A percentile compares a stretch with the other conserved stretches of the same genome.
phyloP scores from a whole-genome alignment of 306 rosid species.

The Amphicarpaea edgeworthii region DNA sequence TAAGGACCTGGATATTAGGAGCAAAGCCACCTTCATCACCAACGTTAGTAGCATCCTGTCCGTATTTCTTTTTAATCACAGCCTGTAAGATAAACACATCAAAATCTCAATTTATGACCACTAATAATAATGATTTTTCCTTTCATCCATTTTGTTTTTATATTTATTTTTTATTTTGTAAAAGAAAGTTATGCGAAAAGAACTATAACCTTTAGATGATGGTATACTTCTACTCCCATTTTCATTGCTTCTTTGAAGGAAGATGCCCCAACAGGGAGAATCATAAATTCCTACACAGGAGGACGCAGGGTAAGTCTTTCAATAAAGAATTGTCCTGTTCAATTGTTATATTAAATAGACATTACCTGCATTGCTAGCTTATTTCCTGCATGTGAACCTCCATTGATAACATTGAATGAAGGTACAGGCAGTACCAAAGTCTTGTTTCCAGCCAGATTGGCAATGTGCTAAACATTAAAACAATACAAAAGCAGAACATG shows the following conservation, averaged over 20 bases:
- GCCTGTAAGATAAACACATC: conserved; percentile 54
- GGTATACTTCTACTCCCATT: conserved; percentile 99
- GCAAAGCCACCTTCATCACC: conserved; percentile 99
- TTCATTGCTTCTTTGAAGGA: conserved; percentile 99
- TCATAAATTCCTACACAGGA: conserved; percentile 89
- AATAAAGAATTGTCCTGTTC: background rate
- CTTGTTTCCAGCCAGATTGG: conserved; percentile 95
- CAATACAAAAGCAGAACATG: conserved; percentile 35
- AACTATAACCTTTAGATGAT: conserved; percentile 73
- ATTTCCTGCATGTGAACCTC: conserved; percentile 99
- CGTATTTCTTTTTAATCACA: conserved; percentile 97
- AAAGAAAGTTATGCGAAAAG: background rate
- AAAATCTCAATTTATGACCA: conserved; percentile 19
- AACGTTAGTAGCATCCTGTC: conserved; percentile 97
- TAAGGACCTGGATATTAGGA: conserved; percentile 91
- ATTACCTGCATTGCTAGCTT: conserved; percentile 97
- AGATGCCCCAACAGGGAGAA: conserved; percentile 94
- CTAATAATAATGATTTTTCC: background rate
- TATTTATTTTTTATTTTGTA: background rate
- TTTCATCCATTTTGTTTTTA: background rate
- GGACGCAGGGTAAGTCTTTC: conserved; percentile 1
- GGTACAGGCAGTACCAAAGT: conserved; percentile 92
- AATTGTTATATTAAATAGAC: background rate
- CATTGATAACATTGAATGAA: conserved; percentile 95
- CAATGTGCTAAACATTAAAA: conserved; percentile 77